phyloP scores from a whole-genome alignment of 2,329 filamentous ascomycete genomes.

The Boeremia exigua region DNA sequence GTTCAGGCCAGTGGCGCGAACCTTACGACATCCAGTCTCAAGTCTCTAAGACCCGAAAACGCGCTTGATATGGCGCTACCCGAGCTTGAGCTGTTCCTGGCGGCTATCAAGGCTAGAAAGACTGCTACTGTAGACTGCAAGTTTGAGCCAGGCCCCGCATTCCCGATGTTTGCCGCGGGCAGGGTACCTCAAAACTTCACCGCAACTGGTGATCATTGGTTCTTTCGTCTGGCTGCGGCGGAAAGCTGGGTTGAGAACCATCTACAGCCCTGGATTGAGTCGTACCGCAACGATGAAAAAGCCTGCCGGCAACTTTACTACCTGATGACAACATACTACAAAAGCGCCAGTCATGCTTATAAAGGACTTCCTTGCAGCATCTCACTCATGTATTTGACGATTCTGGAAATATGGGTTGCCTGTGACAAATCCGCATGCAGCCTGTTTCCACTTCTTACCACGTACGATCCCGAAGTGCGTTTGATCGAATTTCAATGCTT shows the following conservation, averaged over 20 bases:
- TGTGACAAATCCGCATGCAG: constrained; percentile 57
- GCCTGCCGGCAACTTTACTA: constrained; percentile 33
- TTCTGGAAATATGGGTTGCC: constrained; percentile 65
- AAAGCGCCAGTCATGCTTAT: constrained; percentile 41
- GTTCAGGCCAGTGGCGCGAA: neutral
- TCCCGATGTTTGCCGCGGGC: constrained; percentile 8
- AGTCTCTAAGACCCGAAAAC: constrained; percentile 16
- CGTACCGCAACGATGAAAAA: constrained; percentile 21
- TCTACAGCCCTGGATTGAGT: constrained; percentile 50
- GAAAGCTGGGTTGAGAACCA: constrained; percentile 58
- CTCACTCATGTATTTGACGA: constrained; percentile 63
- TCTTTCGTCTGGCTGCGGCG: constrained; percentile 56
- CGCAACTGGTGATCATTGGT: constrained; percentile 18
- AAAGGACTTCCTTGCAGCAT: constrained; percentile 51
- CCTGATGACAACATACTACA: constrained; percentile 27
- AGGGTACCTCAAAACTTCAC: constrained; percentile 17
- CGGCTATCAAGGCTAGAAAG: constrained; percentile 8
- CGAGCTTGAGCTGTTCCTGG: constrained; percentile 26
- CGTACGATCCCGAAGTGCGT: constrained; percentile 58
- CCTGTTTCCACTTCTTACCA: constrained; percentile 49
- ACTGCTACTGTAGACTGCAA: neutral
- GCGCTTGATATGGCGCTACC: constrained; percentile 28
- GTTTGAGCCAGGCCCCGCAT: constrained; percentile 21
- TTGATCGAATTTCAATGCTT: constrained; percentile 52
- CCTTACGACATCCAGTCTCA: constrained; percentile 7